A percentile compares a stretch with the other conserved stretches of the same genome.
Conservation (phyloP, 345 rosid species). For the Physaria fendleri region DNA sequence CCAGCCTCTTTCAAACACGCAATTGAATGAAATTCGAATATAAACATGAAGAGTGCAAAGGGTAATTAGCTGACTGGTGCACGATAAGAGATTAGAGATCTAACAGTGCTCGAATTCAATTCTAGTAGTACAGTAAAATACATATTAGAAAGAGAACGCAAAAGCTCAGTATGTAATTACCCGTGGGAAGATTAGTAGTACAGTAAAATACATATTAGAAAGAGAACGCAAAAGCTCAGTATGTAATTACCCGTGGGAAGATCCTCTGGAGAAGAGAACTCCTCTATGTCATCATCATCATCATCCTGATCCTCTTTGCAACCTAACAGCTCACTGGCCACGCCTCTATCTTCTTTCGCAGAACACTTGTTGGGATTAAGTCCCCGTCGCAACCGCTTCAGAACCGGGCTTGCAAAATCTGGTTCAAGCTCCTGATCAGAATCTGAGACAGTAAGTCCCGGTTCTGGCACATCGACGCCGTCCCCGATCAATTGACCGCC, state of each 20-base stretch:
- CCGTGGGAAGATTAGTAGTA: slow-evolving; percentile 15
- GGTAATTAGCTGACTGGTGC: not conserved
- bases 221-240: not conserved
- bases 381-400: slow-evolving; percentile 64
- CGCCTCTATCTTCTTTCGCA: slow-evolving; percentile 9
- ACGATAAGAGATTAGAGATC: not conserved
- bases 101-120: not conserved
- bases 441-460: slow-evolving; percentile 31
- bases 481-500: not conserved
- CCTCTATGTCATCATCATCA: slow-evolving; percentile 81
- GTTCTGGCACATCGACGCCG: slow-evolving; percentile 9
- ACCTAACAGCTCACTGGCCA: slow-evolving; percentile 8
- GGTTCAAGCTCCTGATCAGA: slow-evolving; percentile 42
- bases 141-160: not conserved
- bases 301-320: slow-evolving; percentile 38
- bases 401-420: slow-evolving; percentile 34
- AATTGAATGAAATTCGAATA: not conserved
- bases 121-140: not conserved
- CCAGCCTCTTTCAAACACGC: not conserved
- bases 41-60: not conserved
- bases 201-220: slow-evolving; percentile 3
- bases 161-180: slow-evolving; percentile 18
- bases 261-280: slow-evolving; percentile 69
- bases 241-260: slow-evolving; percentile 28
- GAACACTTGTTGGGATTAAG: not conserved